Base-by-base conservation (phyloP, 2,329 filamentous ascomycete genomes). In the Scopulariopsis brevicaulis region DNA sequence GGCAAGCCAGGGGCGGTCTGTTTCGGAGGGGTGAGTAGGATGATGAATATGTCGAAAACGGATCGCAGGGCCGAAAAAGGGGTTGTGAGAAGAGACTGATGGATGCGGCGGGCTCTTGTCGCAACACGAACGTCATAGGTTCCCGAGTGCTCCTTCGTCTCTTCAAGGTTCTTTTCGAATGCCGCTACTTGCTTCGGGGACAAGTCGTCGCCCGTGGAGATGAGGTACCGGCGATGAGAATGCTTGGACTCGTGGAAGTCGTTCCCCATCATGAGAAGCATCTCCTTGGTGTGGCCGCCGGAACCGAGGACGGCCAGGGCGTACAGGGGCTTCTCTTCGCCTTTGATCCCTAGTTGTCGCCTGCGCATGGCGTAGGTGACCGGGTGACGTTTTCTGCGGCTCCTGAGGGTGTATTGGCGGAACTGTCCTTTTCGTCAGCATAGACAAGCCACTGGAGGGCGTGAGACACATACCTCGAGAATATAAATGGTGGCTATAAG, bases 211-310 rank as follows among this genome's bases (percentile, higher is more conserved):
- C 88, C 91, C 1, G 81, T 84, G 62, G 86, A 88, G 58, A 95
- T 78, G 24, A 96, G 74, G 70, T 96, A 99, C 32, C 90, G 93
- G 28, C 94, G 82, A 65, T 89, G 85, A 72, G 85, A 72, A 66
- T 71, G 68, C 57, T 68, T 52, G 62, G 76, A 77, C 46, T 72
- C 71, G 59, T 75, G 76, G 66, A 80, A 81, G 63, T 79, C 81
- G 63, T 77, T 74, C 59, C 77, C 75, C 64, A 99, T 82, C 75
- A 96, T 88, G 66, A 87, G 84, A 62, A 96, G 78, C 88, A 99
- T 96, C 72, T 99, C 94, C 54, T 90, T 86, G 0, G 94, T 96
- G 72, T 99, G 94, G 1, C 94, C 94, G 35, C 94, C 94, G 2
- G 89, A 95, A 56, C 94, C 94, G 25, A 97, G 86, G 28, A 97